Evolutionary conservation across 1,139 yeast genomes (phyloP).

Genomic region (Geotrichum aggregatum): DNA sequence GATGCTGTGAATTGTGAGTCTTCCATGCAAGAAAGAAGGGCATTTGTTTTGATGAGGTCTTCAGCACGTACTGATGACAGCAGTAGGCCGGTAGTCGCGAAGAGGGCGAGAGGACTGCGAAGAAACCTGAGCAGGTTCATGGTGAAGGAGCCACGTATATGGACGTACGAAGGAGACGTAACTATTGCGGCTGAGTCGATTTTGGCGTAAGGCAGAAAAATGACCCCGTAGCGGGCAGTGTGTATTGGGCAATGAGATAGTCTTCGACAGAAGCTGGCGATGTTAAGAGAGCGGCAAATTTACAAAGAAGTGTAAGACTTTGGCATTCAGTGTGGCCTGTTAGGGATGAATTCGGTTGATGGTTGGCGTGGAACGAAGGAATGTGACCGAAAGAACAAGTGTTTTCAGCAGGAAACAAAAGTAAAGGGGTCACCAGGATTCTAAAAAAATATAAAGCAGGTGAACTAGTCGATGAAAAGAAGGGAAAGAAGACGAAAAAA

Average conservation of each 20-base stretch:
- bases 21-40: constrained; percentile 91
- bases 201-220: too few species aligned
- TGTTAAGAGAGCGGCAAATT: too few species aligned
- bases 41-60: constrained; percentile 50
- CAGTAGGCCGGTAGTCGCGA: constrained; percentile 4
- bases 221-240: too few species aligned
- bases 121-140: not conserved
- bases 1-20: constrained; percentile 84
- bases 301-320: too few species aligned
- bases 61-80: constrained; percentile 26
- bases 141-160: not conserved
- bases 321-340: too few species aligned
- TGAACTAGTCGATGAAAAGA: not conserved
- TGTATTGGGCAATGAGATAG: too few species aligned
- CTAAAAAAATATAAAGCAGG: not conserved
- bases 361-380: too few species aligned
- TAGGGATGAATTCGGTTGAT: too few species aligned
- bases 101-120: not conserved
- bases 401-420: too few species aligned
- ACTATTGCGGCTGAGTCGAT: too few species aligned
- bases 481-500: not conserved
- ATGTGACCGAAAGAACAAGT: too few species aligned
- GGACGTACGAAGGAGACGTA: not conserved
- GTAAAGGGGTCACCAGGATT: not conserved
- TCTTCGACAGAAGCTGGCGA: too few species aligned